Evolutionary conservation across 805 yeast genomes (phyloP).

Genomic region (Wickerhamiella parazyma): DNA sequence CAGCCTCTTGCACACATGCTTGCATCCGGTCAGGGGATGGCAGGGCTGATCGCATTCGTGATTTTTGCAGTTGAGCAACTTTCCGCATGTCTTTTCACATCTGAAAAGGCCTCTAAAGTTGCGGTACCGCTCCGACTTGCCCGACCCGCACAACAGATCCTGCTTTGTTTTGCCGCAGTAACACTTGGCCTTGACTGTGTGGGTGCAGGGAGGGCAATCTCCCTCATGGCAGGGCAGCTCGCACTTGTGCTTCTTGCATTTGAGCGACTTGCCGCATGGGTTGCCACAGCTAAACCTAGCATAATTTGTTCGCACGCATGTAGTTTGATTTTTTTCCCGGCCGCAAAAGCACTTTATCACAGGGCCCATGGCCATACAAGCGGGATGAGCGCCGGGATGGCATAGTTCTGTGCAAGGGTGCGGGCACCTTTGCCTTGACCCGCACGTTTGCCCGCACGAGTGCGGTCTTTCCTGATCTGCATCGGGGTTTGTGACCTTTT

Average conservation of each 20-base stretch:
- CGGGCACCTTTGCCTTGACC: constrained; percentile 17
- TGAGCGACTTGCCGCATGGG: constrained; percentile 9
- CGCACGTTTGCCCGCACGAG: constrained; percentile 21
- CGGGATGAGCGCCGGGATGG: constrained; percentile 20
- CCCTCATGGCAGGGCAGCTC: constrained; percentile 14
- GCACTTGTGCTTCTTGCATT: constrained; percentile 16
- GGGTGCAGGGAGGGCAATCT: constrained; percentile 15
- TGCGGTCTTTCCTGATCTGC: constrained; percentile 13
- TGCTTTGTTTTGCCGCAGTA: constrained; percentile 4
- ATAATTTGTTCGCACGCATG: constrained; percentile 14
- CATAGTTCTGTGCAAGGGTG: constrained; percentile 21
- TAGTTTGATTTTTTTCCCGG: constrained; percentile 4
- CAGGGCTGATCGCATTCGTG: constrained; percentile 43
- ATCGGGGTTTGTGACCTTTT: constrained; percentile 13
- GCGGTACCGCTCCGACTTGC: constrained; percentile 7
- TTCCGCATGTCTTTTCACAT: constrained; percentile 50
- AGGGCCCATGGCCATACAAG: constrained; percentile 18
- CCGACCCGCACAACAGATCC: neutral
- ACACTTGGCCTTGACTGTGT: constrained; percentile 28
- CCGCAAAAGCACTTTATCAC: constrained; percentile 17
- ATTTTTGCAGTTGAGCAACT: constrained; percentile 31
- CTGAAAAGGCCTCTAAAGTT: constrained; percentile 22
- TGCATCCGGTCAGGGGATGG: constrained; percentile 23
- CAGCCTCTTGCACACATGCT: constrained; percentile 12
- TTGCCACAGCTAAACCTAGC: constrained; percentile 15